These are phyloP conservation scores for Glutinoglossum americanum DNA, from an alignment of 495 filamentous ascomycete species.

Conservation along the genomic window DNA sequence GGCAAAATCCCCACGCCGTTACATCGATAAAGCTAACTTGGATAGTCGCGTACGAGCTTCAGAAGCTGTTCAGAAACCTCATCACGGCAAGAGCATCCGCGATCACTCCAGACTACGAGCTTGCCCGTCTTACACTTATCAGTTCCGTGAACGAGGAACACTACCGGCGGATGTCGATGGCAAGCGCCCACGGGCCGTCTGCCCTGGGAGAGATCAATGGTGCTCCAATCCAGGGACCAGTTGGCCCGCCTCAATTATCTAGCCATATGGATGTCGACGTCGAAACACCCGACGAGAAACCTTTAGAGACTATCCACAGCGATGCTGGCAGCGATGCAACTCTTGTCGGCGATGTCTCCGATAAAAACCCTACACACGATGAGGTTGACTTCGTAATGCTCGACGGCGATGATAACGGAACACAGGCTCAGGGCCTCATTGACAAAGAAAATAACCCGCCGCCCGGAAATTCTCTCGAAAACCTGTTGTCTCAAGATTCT, in stretches of 20 bases:
- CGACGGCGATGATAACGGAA: slow-evolving; percentile 4
- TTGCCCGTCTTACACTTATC: slow-evolving; percentile 63
- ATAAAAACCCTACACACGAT: slow-evolving; percentile 10
- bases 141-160: slow-evolving; percentile 35
- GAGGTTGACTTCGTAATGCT: slow-evolving; percentile 15
- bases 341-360: slow-evolving; percentile 22
- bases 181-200: slow-evolving; percentile 17
- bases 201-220: slow-evolving; percentile 31
- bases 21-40: slow-evolving; percentile 5
- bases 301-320: background rate
- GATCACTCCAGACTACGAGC: slow-evolving; percentile 48
- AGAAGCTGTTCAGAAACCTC: slow-evolving; percentile 48
- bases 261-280: slow-evolving; percentile 13
- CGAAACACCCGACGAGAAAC: background rate
- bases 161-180: slow-evolving; percentile 33
- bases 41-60: slow-evolving; percentile 53
- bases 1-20: slow-evolving; percentile 13
- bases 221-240: slow-evolving; percentile 27
- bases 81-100: slow-evolving; percentile 29
- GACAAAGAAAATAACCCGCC: slow-evolving; percentile 25
- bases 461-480: slow-evolving; percentile 1
- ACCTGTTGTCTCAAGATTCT: background rate
- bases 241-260: slow-evolving; percentile 20
- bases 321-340: slow-evolving; percentile 26
- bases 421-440: slow-evolving; percentile 6